Percentiles rank a stretch among this genome's conserved stretches.
These are phyloP conservation scores for Cyberlindnera misumaiensis DNA, from an alignment of 805 yeast species.

Conservation along the genomic window DNA sequence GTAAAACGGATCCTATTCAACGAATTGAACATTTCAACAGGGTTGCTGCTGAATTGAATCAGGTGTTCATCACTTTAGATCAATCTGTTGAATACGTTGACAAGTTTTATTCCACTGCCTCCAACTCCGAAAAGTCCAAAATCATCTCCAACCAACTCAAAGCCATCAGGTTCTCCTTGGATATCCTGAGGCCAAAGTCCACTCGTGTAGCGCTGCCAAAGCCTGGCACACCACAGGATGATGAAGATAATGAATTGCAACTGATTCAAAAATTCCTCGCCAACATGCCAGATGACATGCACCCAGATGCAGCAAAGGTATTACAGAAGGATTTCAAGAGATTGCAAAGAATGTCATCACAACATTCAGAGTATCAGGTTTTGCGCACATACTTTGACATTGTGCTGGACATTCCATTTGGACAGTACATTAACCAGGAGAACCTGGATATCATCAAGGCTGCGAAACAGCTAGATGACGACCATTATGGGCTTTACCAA, in stretches of 20 bases:
- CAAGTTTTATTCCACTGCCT: conserved; percentile 43
- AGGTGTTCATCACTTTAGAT: conserved; percentile 33
- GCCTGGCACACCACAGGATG: conserved; percentile 5
- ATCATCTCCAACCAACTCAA: conserved; percentile 50
- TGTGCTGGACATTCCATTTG: conserved; percentile 58
- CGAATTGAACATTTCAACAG: conserved; percentile 28
- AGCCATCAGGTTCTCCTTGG: conserved; percentile 42
- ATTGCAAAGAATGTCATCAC: conserved; percentile 43
- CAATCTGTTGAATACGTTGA: conserved; percentile 30
- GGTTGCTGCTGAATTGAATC: conserved; percentile 30
- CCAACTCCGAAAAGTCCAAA: conserved; percentile 45
- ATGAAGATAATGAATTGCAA: conserved; percentile 33
- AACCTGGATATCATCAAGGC: conserved; percentile 46
- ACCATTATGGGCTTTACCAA: conserved; percentile 69
- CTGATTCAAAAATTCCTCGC: conserved; percentile 26
- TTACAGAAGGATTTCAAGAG: conserved; percentile 47
- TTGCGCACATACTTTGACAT: conserved; percentile 58
- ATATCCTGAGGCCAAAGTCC: conserved; percentile 28
- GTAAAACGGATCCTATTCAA: conserved; percentile 25
- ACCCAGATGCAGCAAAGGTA: conserved; percentile 36
- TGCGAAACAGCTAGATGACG: conserved; percentile 53
- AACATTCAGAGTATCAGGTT: conserved; percentile 58
- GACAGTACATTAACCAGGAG: conserved; percentile 26
- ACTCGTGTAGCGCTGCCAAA: conserved; percentile 1
- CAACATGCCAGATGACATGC: conserved; percentile 23